phyloP scores from a whole-genome alignment of 176 grass and related monocot species.

The Oryza coarctata region DNA sequence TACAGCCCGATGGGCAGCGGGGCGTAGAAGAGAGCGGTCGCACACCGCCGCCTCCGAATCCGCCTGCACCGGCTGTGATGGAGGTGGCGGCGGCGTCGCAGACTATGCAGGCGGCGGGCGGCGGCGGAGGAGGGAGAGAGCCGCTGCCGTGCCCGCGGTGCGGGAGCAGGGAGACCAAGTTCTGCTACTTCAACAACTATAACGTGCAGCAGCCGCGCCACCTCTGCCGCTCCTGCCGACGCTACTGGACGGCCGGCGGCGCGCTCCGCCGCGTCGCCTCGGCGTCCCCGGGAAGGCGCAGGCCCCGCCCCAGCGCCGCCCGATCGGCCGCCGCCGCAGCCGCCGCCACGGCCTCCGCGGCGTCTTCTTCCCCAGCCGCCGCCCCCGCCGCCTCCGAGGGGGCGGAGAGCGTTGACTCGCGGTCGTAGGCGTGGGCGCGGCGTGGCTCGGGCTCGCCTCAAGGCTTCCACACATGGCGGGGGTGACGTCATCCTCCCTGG shows the following conservation, averaged over 20 bases:
- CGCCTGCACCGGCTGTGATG: not conserved
- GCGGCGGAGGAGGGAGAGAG: slow-evolving; percentile 11
- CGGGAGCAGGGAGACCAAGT: slow-evolving; percentile 96
- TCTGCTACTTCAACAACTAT: slow-evolving; percentile 99
- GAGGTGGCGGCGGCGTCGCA: not conserved
- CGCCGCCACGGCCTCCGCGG: slow-evolving; percentile 41
- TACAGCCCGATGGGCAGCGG: slow-evolving; percentile 43
- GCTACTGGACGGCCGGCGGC: slow-evolving; percentile 97
- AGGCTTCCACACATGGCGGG: slow-evolving; percentile 10
- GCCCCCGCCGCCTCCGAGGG: slow-evolving; percentile 46
- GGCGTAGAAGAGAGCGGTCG: slow-evolving; percentile 2
- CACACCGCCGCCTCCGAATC: not conserved
- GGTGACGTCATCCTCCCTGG: not conserved
- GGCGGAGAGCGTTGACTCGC: slow-evolving; percentile 44
- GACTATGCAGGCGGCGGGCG: slow-evolving; percentile 15
- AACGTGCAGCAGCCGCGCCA: slow-evolving; percentile 98
- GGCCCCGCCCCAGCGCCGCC: slow-evolving; percentile 48
- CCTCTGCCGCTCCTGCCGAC: slow-evolving; percentile 91
- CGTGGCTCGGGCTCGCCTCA: not conserved
- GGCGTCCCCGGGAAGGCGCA: slow-evolving; percentile 59
- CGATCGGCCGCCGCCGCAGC: slow-evolving; percentile 60
- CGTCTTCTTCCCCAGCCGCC: slow-evolving; percentile 42
- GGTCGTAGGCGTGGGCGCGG: not conserved
- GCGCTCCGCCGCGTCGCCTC: slow-evolving; percentile 81
- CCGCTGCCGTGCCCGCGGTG: slow-evolving; percentile 77